Percentiles rank a stretch among this genome's conserved stretches.
phyloP scores from a whole-genome alignment of 208 protist genomes.

The Porcisia deanei region DNA sequence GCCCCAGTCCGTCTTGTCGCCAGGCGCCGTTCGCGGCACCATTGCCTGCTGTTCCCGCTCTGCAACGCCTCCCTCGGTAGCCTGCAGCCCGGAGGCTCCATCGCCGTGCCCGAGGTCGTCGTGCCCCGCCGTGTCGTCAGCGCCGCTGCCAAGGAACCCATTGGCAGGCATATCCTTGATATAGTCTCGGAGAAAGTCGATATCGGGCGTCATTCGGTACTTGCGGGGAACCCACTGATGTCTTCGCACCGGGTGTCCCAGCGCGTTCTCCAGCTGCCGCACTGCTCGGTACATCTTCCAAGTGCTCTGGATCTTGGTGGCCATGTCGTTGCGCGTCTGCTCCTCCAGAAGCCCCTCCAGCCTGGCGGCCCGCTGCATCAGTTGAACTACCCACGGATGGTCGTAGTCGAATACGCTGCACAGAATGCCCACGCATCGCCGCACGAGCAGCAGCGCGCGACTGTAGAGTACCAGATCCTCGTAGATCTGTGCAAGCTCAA shows the following conservation, averaged over 20 bases:
- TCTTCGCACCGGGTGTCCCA: conserved; percentile 66
- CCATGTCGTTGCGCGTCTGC: conserved; percentile 48
- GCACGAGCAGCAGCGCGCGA: conserved; percentile 75
- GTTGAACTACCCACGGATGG: conserved; percentile 80
- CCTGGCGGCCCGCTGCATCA: conserved; percentile 54
- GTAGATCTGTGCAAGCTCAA: conserved; percentile 84
- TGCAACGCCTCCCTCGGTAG: not conserved
- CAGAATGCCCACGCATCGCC: conserved; percentile 81
- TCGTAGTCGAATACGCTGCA: conserved; percentile 89
- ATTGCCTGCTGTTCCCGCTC: conserved; percentile 16
- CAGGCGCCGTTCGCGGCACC: conserved; percentile 16
- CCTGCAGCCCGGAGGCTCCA: not conserved
- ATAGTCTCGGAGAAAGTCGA: conserved; percentile 59
- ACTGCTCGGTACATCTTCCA: conserved; percentile 84
- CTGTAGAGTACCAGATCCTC: conserved; percentile 80
- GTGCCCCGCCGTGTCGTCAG: not conserved
- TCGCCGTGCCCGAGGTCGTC: not conserved
- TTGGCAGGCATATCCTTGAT: conserved; percentile 23
- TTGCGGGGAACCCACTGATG: conserved; percentile 63
- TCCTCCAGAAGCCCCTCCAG: conserved; percentile 47
- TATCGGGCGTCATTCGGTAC: conserved; percentile 40
- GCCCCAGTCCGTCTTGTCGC: not conserved
- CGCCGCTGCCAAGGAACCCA: conserved; percentile 10
- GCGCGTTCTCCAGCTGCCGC: conserved; percentile 51
- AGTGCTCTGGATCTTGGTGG: conserved; percentile 84